Evolutionary conservation across 1,139 yeast genomes (phyloP).

Genomic region (Torulaspora globosa): DNA sequence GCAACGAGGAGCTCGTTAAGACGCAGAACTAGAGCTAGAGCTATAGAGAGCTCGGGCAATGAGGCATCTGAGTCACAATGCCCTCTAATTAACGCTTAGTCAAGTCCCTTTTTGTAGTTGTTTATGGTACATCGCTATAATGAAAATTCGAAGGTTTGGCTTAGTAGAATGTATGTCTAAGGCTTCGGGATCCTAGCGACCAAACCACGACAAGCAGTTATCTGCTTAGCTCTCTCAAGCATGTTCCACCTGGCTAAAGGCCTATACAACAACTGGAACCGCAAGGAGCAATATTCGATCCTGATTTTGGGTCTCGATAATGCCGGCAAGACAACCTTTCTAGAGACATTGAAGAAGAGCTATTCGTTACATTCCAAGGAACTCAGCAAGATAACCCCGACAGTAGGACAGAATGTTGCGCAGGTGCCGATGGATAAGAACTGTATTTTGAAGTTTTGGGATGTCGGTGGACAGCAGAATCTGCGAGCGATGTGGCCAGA

Average conservation of each 20-base stretch:
- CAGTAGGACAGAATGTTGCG: conserved; percentile 73
- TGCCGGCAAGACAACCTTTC: conserved; percentile 88
- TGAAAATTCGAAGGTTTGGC: neutral
- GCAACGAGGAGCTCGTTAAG: neutral
- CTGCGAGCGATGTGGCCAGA: conserved; percentile 82
- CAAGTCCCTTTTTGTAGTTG: neutral
- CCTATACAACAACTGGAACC: conserved; percentile 52
- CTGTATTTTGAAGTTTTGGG: conserved; percentile 80
- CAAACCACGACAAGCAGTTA: neutral
- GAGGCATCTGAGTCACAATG: neutral
- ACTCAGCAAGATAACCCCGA: conserved; percentile 53
- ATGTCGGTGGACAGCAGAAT: conserved; percentile 88
- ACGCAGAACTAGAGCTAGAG: neutral
- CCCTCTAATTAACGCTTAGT: neutral
- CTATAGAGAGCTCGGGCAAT: neutral
- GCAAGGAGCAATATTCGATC: conserved; percentile 65
- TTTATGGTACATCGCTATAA: neutral
- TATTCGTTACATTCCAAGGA: conserved; percentile 41
- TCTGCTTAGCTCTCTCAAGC: neutral
- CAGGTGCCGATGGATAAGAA: conserved; percentile 45
- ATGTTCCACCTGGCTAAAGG: conserved; percentile 70
- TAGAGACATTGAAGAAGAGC: conserved; percentile 56
- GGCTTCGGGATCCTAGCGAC: neutral
- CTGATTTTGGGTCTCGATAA: conserved; percentile 87
- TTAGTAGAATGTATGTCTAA: neutral